Evolutionary conservation across 2,329 filamentous ascomycete species (phyloP).

Genomic region (Aphanocladium album): DNA sequence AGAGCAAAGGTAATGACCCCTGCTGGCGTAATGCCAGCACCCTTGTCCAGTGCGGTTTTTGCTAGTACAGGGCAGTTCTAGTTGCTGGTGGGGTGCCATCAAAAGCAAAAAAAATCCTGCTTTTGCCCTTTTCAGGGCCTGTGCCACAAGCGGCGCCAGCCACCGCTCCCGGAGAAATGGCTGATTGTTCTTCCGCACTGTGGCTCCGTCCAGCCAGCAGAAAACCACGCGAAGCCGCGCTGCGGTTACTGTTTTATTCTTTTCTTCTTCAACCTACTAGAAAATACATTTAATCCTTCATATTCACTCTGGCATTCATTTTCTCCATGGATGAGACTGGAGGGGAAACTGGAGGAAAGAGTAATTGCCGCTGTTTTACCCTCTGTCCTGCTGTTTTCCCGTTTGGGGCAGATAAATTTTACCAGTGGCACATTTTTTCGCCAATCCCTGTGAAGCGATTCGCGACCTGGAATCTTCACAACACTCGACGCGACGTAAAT

Average conservation of each 20-base stretch:
- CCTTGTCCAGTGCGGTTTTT: neutral
- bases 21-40: slow-evolving; percentile 3
- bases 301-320: slow-evolving; percentile 65
- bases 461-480: neutral
- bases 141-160: neutral
- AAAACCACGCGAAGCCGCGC: neutral
- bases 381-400: slow-evolving; percentile 37
- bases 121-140: neutral
- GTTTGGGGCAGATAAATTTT: slow-evolving; percentile 32
- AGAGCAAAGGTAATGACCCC: slow-evolving; percentile 9
- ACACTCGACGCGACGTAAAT: neutral
- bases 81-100: slow-evolving; percentile 7
- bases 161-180: slow-evolving; percentile 3
- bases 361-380: slow-evolving; percentile 41
- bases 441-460: neutral
- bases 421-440: slow-evolving; percentile 28
- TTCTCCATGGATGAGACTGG: slow-evolving; percentile 49
- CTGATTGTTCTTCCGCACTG: slow-evolving; percentile 21
- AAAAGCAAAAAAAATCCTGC: neutral
- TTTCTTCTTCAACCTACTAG: slow-evolving; percentile 37
- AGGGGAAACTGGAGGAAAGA: slow-evolving; percentile 73
- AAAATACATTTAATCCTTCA: slow-evolving; percentile 45
- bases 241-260: slow-evolving; percentile 15
- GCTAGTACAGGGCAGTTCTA: neutral
- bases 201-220: slow-evolving; percentile 10